Percentiles rank a stretch among this genome's conserved stretches.
Conservation (phyloP, 2,329 filamentous ascomycete genomes). For the Hymenoscyphus occultus region DNA sequence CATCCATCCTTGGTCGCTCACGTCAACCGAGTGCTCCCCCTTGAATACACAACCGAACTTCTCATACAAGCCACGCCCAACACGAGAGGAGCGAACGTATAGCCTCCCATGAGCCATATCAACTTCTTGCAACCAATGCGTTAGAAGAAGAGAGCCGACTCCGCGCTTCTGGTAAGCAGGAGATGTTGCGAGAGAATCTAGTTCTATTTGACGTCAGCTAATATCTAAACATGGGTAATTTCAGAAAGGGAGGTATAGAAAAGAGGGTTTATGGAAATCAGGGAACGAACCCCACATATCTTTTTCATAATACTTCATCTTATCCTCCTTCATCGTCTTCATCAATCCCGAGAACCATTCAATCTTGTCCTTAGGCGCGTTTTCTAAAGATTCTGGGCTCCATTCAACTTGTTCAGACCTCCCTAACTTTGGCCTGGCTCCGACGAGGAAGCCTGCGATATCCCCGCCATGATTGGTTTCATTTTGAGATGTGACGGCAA, state of each 20-base stretch:
- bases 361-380: conserved; percentile 8
- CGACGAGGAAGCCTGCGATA: conserved; percentile 13
- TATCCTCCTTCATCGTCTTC: conserved; percentile 13
- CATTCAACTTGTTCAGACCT: neutral
- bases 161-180: conserved; percentile 9
- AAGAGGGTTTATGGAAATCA: neutral
- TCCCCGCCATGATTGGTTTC: conserved; percentile 11
- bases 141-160: conserved; percentile 12
- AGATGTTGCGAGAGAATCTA: conserved; percentile 10
- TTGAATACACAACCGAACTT: conserved; percentile 11
- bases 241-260: too few relatives aligned
- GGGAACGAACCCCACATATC: conserved; percentile 11
- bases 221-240: neutral
- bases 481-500: conserved; percentile 13
- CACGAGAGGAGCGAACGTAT: conserved; percentile 11
- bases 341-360: conserved; percentile 13
- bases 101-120: conserved; percentile 11
- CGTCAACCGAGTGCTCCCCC: conserved; percentile 11
- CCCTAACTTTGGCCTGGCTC: neutral
- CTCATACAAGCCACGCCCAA: conserved; percentile 12
- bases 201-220: neutral
- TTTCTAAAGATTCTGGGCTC: neutral
- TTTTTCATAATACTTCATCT: conserved; percentile 12
- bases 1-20: conserved; percentile 11
- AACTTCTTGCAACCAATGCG: conserved; percentile 13